phyloP scores from a whole-genome alignment of 2,329 filamentous ascomycete species.

The Neofusicoccum cordaticola region DNA sequence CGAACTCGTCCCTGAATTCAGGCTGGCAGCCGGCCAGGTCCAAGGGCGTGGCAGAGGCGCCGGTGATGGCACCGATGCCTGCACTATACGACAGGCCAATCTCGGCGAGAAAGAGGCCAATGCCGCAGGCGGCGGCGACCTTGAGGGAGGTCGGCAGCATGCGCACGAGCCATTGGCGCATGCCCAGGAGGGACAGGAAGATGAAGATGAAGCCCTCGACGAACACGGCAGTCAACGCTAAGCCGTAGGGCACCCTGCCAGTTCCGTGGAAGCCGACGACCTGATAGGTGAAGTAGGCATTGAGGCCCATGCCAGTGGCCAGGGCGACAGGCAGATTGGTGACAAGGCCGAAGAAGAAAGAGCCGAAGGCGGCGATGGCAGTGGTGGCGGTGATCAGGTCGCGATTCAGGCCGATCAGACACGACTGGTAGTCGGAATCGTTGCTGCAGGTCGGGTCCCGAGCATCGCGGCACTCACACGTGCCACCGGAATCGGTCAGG shows the following conservation, averaged over 20 bases:
- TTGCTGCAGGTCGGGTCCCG: conserved; percentile 52
- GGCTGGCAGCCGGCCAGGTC: conserved; percentile 72
- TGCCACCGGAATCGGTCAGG: conserved; percentile 63
- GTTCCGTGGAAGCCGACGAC: conserved; percentile 75
- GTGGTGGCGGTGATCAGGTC: conserved; percentile 83
- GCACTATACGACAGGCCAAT: conserved; percentile 75
- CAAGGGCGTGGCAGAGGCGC: conserved; percentile 61
- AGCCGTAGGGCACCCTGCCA: conserved; percentile 68
- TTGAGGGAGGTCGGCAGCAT: conserved; percentile 81
- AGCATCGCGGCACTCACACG: conserved; percentile 64
- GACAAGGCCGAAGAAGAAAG: conserved; percentile 76
- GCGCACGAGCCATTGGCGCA: conserved; percentile 84
- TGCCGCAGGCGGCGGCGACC: conserved; percentile 79
- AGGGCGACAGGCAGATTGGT: conserved; percentile 63
- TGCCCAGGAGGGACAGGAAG: conserved; percentile 70
- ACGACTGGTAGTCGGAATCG: conserved; percentile 61
- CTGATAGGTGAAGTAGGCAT: conserved; percentile 83
- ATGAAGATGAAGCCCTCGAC: conserved; percentile 86
- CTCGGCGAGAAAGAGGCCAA: conserved; percentile 75
- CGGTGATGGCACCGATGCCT: conserved; percentile 76
- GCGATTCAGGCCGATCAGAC: conserved; percentile 61
- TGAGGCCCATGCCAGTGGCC: conserved; percentile 52
- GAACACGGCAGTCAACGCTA: conserved; percentile 82
- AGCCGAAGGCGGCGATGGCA: conserved; percentile 72
- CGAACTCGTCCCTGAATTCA: conserved; percentile 48